Percentiles rank a stretch among this genome's conserved stretches.
Evolutionary conservation across 1,139 yeast genomes (phyloP).

Genomic region (Taiozyma sp.): DNA sequence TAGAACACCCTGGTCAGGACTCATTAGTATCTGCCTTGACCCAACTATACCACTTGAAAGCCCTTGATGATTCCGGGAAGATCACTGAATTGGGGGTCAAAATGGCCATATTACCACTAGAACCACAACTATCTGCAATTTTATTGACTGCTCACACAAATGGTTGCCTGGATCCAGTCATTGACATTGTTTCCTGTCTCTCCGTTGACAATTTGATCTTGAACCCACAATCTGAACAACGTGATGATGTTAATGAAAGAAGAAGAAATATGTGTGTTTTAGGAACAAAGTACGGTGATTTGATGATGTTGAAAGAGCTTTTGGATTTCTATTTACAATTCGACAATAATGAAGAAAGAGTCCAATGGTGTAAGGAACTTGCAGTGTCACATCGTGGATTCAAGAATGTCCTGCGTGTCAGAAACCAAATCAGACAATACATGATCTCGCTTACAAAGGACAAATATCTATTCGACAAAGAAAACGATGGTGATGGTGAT

Average conservation of each 20-base stretch:
- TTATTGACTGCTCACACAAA: slow-evolving; percentile 60
- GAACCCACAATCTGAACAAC: slow-evolving; percentile 71
- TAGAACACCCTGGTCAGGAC: slow-evolving; percentile 82
- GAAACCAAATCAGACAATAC: slow-evolving; percentile 71
- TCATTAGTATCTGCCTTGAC: slow-evolving; percentile 73
- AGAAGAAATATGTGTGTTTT: slow-evolving; percentile 60
- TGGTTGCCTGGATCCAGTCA: slow-evolving; percentile 57
- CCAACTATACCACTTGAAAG: slow-evolving; percentile 72
- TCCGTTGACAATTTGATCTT: slow-evolving; percentile 85
- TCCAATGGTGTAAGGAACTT: slow-evolving; percentile 79
- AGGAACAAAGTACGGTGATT: slow-evolving; percentile 74
- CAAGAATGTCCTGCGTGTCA: slow-evolving; percentile 67
- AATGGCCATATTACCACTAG: slow-evolving; percentile 85
- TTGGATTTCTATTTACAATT: slow-evolving; percentile 54
- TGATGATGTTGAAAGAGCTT: slow-evolving; percentile 76
- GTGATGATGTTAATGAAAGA: slow-evolving; percentile 71
- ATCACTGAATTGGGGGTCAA: slow-evolving; percentile 73
- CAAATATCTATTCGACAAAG: slow-evolving; percentile 24
- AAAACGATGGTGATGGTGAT: slow-evolving; percentile 22
- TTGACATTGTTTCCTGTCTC: slow-evolving; percentile 88
- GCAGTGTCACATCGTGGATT: slow-evolving; percentile 77
- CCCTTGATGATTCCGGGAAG: slow-evolving; percentile 68
- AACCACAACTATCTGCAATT: slow-evolving; percentile 91
- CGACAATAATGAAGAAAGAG: slow-evolving; percentile 45
- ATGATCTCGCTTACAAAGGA: slow-evolving; percentile 34